Conservation (phyloP, 495 filamentous ascomycete species). For the Parathielavia hyrcaniae region DNA sequence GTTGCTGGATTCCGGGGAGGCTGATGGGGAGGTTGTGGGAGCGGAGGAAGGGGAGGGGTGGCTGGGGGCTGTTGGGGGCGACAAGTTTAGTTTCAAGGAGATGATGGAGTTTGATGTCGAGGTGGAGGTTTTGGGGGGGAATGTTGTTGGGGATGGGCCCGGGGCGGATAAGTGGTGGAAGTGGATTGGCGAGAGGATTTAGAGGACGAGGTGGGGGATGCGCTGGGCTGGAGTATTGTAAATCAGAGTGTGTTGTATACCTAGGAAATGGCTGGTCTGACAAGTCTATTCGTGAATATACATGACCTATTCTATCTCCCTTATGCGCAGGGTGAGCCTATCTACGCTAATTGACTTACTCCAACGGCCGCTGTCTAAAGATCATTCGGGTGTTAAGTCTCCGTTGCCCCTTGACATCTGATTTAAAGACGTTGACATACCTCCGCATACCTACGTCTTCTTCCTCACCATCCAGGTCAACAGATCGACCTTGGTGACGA, state of each 20-base stretch:
- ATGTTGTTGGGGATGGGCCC: constrained; percentile 63
- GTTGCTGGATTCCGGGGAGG: constrained; percentile 67
- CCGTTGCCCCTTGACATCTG: constrained; percentile 4
- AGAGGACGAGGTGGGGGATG: not conserved
- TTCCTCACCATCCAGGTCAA: constrained; percentile 87
- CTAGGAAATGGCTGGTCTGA: not conserved
- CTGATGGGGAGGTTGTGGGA: constrained; percentile 46
- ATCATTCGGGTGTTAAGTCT: constrained; percentile 26
- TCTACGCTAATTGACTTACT: constrained; percentile 11
- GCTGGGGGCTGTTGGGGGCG: constrained; percentile 71
- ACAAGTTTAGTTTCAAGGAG: constrained; percentile 68
- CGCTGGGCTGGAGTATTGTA: not conserved
- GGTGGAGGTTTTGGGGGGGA: constrained; percentile 74
- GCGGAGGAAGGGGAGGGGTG: constrained; percentile 68
- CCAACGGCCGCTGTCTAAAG: not conserved
- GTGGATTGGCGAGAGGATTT: constrained; percentile 58
- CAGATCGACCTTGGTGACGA: constrained; percentile 95
- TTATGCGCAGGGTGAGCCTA: constrained; percentile 29
- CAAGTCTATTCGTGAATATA: constrained; percentile 12
- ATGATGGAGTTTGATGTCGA: constrained; percentile 76
- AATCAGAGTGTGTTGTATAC: not conserved
- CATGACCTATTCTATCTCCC: constrained; percentile 9
- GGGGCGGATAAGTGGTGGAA: constrained; percentile 77
- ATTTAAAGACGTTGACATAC: not conserved
- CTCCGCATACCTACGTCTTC: constrained; percentile 22